Evolutionary conservation across 345 rosid genomes (phyloP), one percentile per base, ranked within the genome.

Genomic region (Salix exigua): DNA sequence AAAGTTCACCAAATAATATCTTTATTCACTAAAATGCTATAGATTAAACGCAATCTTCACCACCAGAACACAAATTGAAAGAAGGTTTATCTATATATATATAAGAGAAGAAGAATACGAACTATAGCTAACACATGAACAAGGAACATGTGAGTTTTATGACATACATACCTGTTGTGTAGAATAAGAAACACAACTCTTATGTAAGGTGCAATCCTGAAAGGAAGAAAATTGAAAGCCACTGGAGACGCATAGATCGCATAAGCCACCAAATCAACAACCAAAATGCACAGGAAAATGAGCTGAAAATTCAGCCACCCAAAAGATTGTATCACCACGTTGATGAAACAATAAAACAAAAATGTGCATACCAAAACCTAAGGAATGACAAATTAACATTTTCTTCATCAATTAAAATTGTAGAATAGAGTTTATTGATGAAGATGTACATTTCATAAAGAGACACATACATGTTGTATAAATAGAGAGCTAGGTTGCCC

Each of bases 161-260:
- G 14, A 35, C 50, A 64, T 42, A 7, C 38, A 53, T 93, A 96
- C 99, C 98, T 91, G 37, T 89, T 87, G 82, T 83, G 87, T 68
- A 92, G 88, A 83, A 91, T 86, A 83, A 96, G 89, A 81, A 93
- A 51, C 68, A 89, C 73, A 78, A 96, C 99, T 86, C 98, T 87
- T 76, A 91, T 81, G 61, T 96, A 93, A 30, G 97, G 99, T 19
- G 99, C 98, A 73, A 90, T 82, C 79, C 99, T 88, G 74, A 91
- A 74, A 19, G 99, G 97, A 81, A 96, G 96, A 82, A 70, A 89
- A 79, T 78, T 75, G 42, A 89, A 78, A 77, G 88, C 89, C 80
- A 89, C 85, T 4, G 91, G 96, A 80, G 97, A 93, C 83, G 92
- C 81, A 81, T 87, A 96, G 75, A 93, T 84, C 80, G 81, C 74